These are phyloP conservation scores for Lichtheimia ornata DNA, from an alignment of 371 early-diverging fungal genomes.

Conservation along the genomic window DNA sequence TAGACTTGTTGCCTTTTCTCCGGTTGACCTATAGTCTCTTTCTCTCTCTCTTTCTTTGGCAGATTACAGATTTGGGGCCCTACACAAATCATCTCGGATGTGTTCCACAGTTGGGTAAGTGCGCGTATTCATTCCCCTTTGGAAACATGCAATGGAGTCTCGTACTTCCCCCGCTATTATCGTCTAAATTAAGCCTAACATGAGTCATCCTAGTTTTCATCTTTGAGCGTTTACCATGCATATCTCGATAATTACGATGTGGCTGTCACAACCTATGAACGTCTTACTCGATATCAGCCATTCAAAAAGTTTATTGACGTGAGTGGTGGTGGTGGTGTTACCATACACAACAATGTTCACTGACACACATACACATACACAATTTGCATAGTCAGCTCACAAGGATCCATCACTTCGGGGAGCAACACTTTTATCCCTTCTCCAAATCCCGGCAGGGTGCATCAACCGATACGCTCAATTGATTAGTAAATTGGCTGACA, in stretches of 20 bases:
- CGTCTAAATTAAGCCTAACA: not conserved
- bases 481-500: slow-evolving; percentile 29
- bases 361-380: not conserved
- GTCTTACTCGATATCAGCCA: slow-evolving; percentile 39
- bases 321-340: slow-evolving; percentile 17
- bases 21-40: not conserved
- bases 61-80: slow-evolving; percentile 24
- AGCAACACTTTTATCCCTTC: slow-evolving; percentile 31
- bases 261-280: slow-evolving; percentile 43
- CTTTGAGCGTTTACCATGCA: slow-evolving; percentile 28
- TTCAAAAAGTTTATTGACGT: slow-evolving; percentile 52
- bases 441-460: slow-evolving; percentile 42
- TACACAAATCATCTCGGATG: slow-evolving; percentile 27
- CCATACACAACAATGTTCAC: not conserved
- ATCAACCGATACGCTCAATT: slow-evolving; percentile 38
- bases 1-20: slow-evolving; percentile 6
- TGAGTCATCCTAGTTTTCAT: slow-evolving; percentile 34
- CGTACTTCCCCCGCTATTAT: not conserved
- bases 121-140: not conserved
- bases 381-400: slow-evolving; percentile 13
- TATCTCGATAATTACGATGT: slow-evolving; percentile 44
- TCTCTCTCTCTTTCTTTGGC: not conserved
- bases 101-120: slow-evolving; percentile 22
- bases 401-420: slow-evolving; percentile 25
- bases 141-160: too few relatives aligned